Percentiles rank a stretch among this genome's conserved stretches.
Evolutionary conservation across 768 basidiomycete species (phyloP).

Genomic region (Auricularia auricula-judae): DNA sequence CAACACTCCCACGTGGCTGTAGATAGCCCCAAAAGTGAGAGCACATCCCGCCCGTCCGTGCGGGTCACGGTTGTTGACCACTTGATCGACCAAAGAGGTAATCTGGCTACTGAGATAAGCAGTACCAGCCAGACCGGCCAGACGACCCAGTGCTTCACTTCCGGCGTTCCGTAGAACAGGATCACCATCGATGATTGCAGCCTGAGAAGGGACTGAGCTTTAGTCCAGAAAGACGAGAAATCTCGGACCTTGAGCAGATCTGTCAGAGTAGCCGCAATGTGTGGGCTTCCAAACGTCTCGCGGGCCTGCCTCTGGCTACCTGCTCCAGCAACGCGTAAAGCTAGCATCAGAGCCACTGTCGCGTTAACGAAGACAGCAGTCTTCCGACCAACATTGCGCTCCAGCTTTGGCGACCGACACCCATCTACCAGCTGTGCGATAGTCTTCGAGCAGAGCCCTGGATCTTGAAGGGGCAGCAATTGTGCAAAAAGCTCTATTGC

Average conservation of each 20-base stretch:
- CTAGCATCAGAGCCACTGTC: conserved; percentile 58
- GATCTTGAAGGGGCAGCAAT: conserved; percentile 69
- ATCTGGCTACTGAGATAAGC: conserved; percentile 77
- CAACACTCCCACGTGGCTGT: conserved; percentile 85
- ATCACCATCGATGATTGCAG: conserved; percentile 74
- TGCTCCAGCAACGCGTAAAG: conserved; percentile 45
- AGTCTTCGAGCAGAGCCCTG: conserved; percentile 40
- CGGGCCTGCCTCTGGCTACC: conserved; percentile 45
- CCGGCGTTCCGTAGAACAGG: conserved; percentile 61
- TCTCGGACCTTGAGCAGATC: conserved; percentile 63
- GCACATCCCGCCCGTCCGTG: conserved; percentile 89
- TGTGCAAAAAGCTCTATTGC: conserved; percentile 80
- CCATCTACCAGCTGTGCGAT: conserved; percentile 52
- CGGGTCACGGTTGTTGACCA: conserved; percentile 90
- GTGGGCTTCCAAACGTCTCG: conserved; percentile 54
- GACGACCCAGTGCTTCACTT: conserved; percentile 81
- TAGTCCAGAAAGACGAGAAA: background rate
- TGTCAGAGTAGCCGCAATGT: conserved; percentile 50
- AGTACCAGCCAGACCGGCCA: conserved; percentile 74
- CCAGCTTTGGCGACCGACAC: conserved; percentile 64
- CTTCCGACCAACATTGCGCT: conserved; percentile 78
- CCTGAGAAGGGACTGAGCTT: conserved; percentile 29
- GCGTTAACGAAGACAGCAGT: conserved; percentile 78
- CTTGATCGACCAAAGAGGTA: conserved; percentile 84
- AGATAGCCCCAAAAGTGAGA: conserved; percentile 83